Evolutionary conservation across 1,139 yeast species (phyloP).

Genomic region (Kodamaea suecica): DNA sequence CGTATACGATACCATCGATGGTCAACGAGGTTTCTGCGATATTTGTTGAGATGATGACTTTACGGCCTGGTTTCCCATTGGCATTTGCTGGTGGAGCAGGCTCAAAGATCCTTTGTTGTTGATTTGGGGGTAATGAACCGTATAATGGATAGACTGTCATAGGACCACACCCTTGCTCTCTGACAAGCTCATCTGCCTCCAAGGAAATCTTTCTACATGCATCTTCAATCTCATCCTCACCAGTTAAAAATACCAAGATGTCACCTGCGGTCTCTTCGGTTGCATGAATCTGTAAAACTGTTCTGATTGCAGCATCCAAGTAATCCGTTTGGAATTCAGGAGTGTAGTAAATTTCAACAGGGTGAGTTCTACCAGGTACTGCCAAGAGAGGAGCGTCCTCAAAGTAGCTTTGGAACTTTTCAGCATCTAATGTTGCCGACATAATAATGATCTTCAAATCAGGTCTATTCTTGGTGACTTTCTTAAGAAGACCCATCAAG

Average conservation of each 20-base stretch:
- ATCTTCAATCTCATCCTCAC: slow-evolving; percentile 98
- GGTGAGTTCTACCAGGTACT: slow-evolving; percentile 97
- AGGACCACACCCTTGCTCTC: slow-evolving; percentile 92
- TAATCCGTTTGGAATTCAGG: slow-evolving; percentile 96
- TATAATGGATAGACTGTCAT: slow-evolving; percentile 85
- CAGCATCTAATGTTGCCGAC: slow-evolving; percentile 98
- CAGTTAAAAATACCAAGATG: slow-evolving; percentile 82
- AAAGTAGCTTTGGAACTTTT: slow-evolving; percentile 88
- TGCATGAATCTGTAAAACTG: slow-evolving; percentile 94
- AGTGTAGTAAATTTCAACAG: slow-evolving; percentile 94
- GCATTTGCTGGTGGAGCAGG: slow-evolving; percentile 70
- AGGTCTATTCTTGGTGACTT: slow-evolving; percentile 73
- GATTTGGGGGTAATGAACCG: slow-evolving; percentile 94
- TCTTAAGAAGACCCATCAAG: slow-evolving; percentile 89
- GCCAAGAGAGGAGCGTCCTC: slow-evolving; percentile 90
- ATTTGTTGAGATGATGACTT: slow-evolving; percentile 90
- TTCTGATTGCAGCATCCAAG: slow-evolving; percentile 89
- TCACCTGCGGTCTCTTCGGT: slow-evolving; percentile 89
- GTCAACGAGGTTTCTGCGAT: slow-evolving; percentile 98
- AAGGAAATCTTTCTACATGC: slow-evolving; percentile 85
- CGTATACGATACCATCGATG: slow-evolving; percentile 95
- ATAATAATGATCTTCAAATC: slow-evolving; percentile 89
- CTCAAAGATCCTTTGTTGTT: slow-evolving; percentile 89
- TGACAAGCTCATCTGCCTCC: slow-evolving; percentile 81
- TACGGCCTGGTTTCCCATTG: slow-evolving; percentile 86